Percentiles rank a stretch among this genome's conserved stretches.
phyloP scores from a whole-genome alignment of 2,329 filamentous ascomycete species.

The Coniochaeta sp. region DNA sequence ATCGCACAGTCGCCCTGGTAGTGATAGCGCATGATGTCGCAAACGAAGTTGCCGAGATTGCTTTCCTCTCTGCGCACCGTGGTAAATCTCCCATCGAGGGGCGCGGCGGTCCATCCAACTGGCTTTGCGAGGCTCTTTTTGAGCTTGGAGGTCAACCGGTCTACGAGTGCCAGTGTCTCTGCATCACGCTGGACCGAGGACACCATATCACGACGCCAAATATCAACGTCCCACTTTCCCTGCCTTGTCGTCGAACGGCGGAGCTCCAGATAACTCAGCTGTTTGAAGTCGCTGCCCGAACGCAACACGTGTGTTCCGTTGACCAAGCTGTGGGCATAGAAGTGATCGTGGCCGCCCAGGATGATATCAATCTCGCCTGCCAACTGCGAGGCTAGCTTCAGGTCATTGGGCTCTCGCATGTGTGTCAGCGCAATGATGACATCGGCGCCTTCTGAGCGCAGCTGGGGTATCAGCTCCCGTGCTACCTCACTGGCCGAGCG shows the following conservation, averaged over 20 bases:
- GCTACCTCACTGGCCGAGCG: conserved; percentile 71
- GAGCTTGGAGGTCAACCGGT: conserved; percentile 63
- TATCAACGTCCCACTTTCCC: conserved; percentile 68
- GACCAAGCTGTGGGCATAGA: conserved; percentile 70
- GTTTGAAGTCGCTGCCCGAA: conserved; percentile 86
- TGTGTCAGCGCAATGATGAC: conserved; percentile 79
- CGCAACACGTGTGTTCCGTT: conserved; percentile 79
- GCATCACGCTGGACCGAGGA: conserved; percentile 59
- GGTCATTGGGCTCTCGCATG: conserved; percentile 82
- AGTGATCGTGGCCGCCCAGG: conserved; percentile 85
- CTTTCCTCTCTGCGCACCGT: conserved; percentile 72
- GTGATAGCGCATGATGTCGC: conserved; percentile 81
- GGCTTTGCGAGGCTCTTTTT: conserved; percentile 74
- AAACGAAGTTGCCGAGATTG: conserved; percentile 86
- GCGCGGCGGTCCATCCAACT: conserved; percentile 73
- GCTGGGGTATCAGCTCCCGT: conserved; percentile 62
- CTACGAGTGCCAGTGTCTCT: conserved; percentile 54
- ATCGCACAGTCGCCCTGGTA: conserved; percentile 75
- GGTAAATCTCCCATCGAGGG: conserved; percentile 79
- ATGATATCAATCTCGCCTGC: conserved; percentile 76
- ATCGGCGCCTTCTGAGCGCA: conserved; percentile 72
- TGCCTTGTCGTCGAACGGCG: conserved; percentile 39
- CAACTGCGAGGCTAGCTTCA: conserved; percentile 71
- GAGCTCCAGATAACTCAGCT: conserved; percentile 81
- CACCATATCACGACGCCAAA: conserved; percentile 66